Evolutionary conservation across 345 rosid genomes (phyloP), one percentile per base, ranked within the genome.

Genomic region (Acer negundo): DNA sequence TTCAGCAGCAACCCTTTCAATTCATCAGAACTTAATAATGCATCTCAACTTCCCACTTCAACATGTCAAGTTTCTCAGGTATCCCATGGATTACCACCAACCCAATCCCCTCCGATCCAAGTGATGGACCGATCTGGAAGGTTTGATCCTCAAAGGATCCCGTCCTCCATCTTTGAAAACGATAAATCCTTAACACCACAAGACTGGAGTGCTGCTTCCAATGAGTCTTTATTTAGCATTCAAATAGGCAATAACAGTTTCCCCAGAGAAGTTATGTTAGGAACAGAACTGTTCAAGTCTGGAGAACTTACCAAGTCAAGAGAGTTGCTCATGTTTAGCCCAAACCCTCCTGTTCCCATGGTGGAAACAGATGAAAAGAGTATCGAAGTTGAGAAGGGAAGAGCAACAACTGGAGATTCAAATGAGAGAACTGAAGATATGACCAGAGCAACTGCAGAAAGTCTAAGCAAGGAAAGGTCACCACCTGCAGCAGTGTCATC

Each of bases 201-300:
- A 42, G 97, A 89, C 19, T 91, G 95, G 95, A 96, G 94, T 67
- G 75, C 76, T 65, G 79, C 91, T 80, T 89, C 94, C 47, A 84
- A 83, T 6, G 97, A 89, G 10, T 91, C 98, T 4, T 80, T 94
- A 63, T 94, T 94, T 62, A 94, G 98, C 80, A 66, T 94, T 78
- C 91, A 87, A 24, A 31, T 86, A 80, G 95, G 94, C 68, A 81
- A 79, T 49, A 84, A 67, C 69, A 94, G 97, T 81, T 90, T 89
- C 75, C 73, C 84, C 12, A 80, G 70, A 70, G 90, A 85, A 7
- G 75, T 71, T 61, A 51, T 46, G 46, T 35, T 69, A 15, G 70
- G 38, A 15, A 62, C 38, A 35, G 88, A 85, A 23, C 6, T 49
- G 62, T 56, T 47, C 67, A 86, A 74, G 76, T 79, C 84, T n/a